Percentiles rank a stretch among this genome's conserved stretches.
Evolutionary conservation across 2,329 filamentous ascomycete species (phyloP).

Genomic region (Penicillium sp.): DNA sequence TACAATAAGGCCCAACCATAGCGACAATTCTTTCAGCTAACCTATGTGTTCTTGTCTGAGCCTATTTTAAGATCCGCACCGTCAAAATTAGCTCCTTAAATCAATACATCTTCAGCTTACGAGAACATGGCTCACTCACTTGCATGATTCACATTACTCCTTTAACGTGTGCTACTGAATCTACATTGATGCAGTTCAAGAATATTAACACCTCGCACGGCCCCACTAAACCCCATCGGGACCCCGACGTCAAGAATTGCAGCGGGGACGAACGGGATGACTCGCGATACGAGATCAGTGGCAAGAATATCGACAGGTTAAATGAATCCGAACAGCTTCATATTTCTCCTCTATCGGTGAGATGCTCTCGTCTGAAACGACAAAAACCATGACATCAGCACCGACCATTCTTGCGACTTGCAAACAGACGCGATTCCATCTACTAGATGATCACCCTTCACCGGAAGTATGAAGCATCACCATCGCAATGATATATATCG

Average conservation of each 20-base stretch:
- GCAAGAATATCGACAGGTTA: background rate
- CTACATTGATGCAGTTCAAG: too few relatives aligned
- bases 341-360: background rate
- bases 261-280: background rate
- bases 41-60: too few relatives aligned
- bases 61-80: too few relatives aligned
- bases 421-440: conserved; percentile 62
- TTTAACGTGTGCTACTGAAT: too few relatives aligned
- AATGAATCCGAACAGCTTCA: background rate
- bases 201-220: too few relatives aligned
- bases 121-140: too few relatives aligned
- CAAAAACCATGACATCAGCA: conserved; percentile 9
- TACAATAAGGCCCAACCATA: too few relatives aligned
- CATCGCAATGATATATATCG: conserved; percentile 1
- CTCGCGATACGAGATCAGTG: background rate
- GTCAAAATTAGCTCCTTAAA: too few relatives aligned
- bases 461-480: conserved; percentile 44
- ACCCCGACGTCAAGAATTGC: conserved; percentile 16
- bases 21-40: too few relatives aligned
- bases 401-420: conserved; percentile 53
- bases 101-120: too few relatives aligned
- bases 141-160: too few relatives aligned
- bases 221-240: conserved; percentile 11
- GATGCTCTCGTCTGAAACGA: background rate
- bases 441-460: conserved; percentile 50